Conservation (phyloP, 2,329 filamentous ascomycete genomes). For the Botrytis paeoniae region DNA sequence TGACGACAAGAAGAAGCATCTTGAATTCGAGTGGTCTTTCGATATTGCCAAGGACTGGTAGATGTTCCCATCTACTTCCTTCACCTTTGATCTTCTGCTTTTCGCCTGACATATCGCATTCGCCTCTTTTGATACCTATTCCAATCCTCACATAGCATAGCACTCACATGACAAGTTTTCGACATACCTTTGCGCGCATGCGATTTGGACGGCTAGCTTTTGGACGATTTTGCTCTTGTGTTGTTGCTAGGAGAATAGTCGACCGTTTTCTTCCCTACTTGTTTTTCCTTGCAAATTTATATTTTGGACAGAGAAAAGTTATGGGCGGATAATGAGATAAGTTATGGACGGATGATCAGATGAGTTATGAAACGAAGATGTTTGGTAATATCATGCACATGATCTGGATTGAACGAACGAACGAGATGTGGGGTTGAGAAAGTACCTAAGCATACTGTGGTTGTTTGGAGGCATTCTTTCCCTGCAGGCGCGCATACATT, state of each 20-base stretch:
- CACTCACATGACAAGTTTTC: conserved; percentile 1
- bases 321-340: conserved; percentile 7
- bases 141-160: background rate
- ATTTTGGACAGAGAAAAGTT: conserved; percentile 8
- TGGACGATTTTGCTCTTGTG: background rate
- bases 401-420: conserved; percentile 4
- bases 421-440: background rate
- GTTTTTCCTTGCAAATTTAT: conserved; percentile 1
- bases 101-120: background rate
- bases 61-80: background rate
- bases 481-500: conserved; percentile 14
- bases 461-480: conserved; percentile 13
- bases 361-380: conserved; percentile 9
- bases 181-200: background rate
- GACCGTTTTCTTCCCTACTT: background rate
- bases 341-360: conserved; percentile 11
- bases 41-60: conserved; percentile 97
- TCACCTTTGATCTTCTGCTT: background rate
- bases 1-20: conserved; percentile 86
- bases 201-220: background rate
- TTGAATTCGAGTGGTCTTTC: conserved; percentile 94
- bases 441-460: background rate
- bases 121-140: background rate
- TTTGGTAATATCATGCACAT: background rate
- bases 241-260: background rate